Percentiles rank a stretch among this genome's conserved stretches.
phyloP scores from a whole-genome alignment of 129 eudicot species.

The Smallanthus sonchifolius region DNA sequence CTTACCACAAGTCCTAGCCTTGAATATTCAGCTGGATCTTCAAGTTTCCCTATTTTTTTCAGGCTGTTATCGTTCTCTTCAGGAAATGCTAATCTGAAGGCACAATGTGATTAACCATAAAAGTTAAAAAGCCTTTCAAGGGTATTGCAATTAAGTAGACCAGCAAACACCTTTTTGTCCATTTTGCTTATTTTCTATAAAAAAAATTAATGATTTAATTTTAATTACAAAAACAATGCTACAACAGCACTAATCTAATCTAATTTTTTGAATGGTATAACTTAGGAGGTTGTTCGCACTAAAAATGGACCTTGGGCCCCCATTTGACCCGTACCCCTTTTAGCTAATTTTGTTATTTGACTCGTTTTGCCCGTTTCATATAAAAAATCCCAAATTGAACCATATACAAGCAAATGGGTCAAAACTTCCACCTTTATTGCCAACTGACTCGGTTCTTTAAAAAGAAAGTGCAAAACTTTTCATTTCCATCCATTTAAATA shows the following conservation, averaged over 20 bases:
- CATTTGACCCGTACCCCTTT: background rate
- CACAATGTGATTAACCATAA: background rate
- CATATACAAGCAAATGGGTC: background rate
- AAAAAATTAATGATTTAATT: no score
- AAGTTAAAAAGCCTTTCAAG: background rate
- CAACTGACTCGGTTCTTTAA: background rate
- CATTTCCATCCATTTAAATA: no score
- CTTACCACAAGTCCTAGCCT: conserved; percentile 68
- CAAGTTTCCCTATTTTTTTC: conserved; percentile 75
- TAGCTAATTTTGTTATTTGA: no score
- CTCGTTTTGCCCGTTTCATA: no score
- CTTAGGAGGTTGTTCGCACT: no score
- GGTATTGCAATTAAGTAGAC: background rate
- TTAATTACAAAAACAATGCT: background rate
- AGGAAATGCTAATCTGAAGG: conserved; percentile 71
- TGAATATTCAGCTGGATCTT: conserved; percentile 65
- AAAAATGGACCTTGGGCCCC: background rate
- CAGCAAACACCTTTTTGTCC: background rate
- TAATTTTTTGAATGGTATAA: no score
- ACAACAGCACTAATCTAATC: background rate
- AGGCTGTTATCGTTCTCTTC: conserved; percentile 64
- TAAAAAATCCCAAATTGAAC: background rate
- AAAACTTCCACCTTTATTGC: background rate
- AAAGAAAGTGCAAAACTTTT: no score
- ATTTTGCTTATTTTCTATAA: background rate